These are phyloP conservation scores for Ramaria rubella DNA, from an alignment of 768 basidiomycete genomes.

Conservation along the genomic window DNA sequence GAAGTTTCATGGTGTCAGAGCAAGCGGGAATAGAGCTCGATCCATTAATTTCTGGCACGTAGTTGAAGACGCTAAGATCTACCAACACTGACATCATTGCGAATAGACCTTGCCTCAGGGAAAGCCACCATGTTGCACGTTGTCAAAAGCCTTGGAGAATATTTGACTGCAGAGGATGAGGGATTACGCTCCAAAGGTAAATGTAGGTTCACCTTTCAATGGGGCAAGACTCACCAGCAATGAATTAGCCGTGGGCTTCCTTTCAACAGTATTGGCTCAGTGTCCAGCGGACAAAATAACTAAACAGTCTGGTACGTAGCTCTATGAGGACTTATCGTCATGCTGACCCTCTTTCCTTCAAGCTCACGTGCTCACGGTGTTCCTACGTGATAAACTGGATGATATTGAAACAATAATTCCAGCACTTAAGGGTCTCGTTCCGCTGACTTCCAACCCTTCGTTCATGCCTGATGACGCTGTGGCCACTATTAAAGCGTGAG, in stretches of 20 bases:
- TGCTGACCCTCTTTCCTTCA: background rate
- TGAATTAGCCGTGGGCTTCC: constrained; percentile 71
- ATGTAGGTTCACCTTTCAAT: background rate
- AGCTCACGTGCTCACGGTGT: constrained; percentile 80
- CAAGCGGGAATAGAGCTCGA: constrained; percentile 49
- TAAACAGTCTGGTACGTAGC: constrained; percentile 66
- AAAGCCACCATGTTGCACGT: constrained; percentile 60
- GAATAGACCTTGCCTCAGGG: constrained; percentile 47
- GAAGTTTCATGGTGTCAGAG: constrained; percentile 66
- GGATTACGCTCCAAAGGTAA: constrained; percentile 72
- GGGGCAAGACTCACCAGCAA: background rate
- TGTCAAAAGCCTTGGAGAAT: constrained; percentile 82
- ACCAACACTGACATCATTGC: background rate
- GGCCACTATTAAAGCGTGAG: constrained; percentile 56
- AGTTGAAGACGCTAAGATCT: background rate
- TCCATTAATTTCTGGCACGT: constrained; percentile 54
- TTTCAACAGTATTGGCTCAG: constrained; percentile 61
- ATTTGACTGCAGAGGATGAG: constrained; percentile 82
- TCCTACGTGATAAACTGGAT: constrained; percentile 82
- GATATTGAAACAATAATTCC: constrained; percentile 81
- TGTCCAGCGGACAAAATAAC: constrained; percentile 62
- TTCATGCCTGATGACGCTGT: constrained; percentile 61
- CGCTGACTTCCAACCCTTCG: constrained; percentile 54
- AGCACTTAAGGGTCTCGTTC: constrained; percentile 67
- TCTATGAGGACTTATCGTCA: background rate